Evolutionary conservation across 169 alveolate species (phyloP).

Genomic region (Plasmodium vivax): DNA sequence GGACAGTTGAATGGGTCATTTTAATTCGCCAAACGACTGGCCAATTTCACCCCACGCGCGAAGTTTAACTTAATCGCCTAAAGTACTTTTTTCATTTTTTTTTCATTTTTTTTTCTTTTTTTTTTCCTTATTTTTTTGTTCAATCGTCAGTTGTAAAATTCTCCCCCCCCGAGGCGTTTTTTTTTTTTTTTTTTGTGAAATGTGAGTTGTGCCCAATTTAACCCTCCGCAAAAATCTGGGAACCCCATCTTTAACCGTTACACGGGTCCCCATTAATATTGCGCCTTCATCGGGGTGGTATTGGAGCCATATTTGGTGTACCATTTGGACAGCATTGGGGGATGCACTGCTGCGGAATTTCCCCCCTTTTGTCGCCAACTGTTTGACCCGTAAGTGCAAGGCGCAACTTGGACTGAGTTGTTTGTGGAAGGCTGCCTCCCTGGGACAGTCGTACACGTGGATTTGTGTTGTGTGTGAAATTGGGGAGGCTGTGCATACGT

Average conservation of each 20-base stretch:
- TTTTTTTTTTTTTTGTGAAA: conserved; percentile 1
- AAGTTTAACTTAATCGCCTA: neutral
- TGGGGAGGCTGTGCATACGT: neutral
- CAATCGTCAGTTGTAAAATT: conserved; percentile 23
- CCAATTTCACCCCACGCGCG: neutral
- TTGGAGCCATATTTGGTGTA: neutral
- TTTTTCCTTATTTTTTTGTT: conserved; percentile 2
- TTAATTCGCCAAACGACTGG: neutral
- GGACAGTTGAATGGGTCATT: neutral
- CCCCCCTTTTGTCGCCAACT: neutral
- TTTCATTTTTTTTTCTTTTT: neutral
- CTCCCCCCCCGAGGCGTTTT: neutral
- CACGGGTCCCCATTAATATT: neutral
- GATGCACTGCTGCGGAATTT: neutral
- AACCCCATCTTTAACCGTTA: neutral
- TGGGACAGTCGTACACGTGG: neutral
- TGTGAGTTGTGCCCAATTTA: neutral
- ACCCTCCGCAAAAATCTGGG: neutral
- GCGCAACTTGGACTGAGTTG: neutral
- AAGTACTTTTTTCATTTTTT: neutral
- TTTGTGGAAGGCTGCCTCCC: neutral
- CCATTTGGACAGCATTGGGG: neutral
- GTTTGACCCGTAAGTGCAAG: neutral
- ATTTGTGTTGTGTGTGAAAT: neutral
- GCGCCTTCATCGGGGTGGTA: neutral